Conservation (phyloP, 768 basidiomycete genomes). For the Lentinus tigrinus region DNA sequence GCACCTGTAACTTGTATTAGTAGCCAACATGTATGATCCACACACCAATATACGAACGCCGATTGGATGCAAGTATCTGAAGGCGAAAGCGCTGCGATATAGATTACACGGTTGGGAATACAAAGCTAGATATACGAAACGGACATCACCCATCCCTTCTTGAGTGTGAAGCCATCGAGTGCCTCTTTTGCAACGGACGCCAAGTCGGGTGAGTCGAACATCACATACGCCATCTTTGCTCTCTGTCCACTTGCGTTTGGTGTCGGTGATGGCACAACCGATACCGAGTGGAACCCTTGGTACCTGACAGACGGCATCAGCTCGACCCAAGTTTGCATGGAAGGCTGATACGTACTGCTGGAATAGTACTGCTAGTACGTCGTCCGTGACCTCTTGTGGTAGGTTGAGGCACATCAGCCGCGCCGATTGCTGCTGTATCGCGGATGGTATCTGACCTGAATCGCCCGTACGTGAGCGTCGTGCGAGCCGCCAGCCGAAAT, state of each 20-base stretch:
- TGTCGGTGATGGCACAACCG: constrained; percentile 67
- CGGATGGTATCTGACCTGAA: constrained; percentile 41
- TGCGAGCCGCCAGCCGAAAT: constrained; percentile 1
- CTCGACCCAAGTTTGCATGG: background rate
- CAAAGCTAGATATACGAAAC: constrained; percentile 60
- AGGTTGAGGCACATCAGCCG: constrained; percentile 81
- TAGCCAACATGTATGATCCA: background rate
- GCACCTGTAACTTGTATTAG: background rate
- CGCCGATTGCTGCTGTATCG: constrained; percentile 54
- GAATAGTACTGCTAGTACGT: constrained; percentile 84
- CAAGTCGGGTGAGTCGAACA: constrained; percentile 73
- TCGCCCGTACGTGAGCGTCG: background rate
- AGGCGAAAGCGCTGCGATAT: constrained; percentile 13
- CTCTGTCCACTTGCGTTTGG: constrained; percentile 62
- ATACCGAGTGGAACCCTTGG: constrained; percentile 74
- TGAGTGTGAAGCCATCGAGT: constrained; percentile 81
- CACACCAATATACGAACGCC: background rate
- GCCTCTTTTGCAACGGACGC: constrained; percentile 79
- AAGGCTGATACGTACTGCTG: constrained; percentile 68
- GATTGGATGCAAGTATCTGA: background rate
- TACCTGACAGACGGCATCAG: constrained; percentile 49
- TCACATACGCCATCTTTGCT: constrained; percentile 78
- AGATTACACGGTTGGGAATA: constrained; percentile 13
- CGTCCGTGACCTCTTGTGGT: constrained; percentile 86
- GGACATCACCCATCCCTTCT: constrained; percentile 82